Percentiles rank a stretch among this genome's conserved stretches.
phyloP scores from a whole-genome alignment of 2,329 filamentous ascomycete species.

The Arthrinium puccinioides region DNA sequence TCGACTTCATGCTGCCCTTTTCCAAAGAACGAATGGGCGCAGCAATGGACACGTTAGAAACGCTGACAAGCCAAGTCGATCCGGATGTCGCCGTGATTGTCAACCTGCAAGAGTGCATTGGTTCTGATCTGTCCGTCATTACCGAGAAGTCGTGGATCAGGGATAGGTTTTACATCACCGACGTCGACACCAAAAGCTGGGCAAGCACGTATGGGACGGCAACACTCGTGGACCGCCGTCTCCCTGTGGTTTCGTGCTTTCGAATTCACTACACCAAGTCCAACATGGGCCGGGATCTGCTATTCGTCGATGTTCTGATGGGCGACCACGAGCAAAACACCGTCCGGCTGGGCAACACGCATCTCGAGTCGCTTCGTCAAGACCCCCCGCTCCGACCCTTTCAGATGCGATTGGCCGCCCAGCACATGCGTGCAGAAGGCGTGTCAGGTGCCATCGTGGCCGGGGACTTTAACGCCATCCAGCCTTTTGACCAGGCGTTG shows the following conservation, averaged over 20 bases:
- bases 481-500: constrained; percentile 39
- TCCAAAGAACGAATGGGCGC: constrained; percentile 16
- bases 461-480: constrained; percentile 50
- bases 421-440: constrained; percentile 13
- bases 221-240: constrained; percentile 37
- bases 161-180: constrained; percentile 37
- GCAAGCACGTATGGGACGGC: constrained; percentile 39
- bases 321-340: constrained; percentile 1
- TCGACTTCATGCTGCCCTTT: constrained; percentile 24
- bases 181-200: constrained; percentile 32
- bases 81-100: constrained; percentile 28
- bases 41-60: constrained; percentile 16
- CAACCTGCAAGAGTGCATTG: constrained; percentile 43
- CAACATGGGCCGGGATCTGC: constrained; percentile 39
- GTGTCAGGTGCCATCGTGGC: constrained; percentile 35
- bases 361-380: constrained; percentile 19
- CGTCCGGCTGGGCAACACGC: constrained; percentile 18
- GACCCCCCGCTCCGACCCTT: constrained; percentile 15
- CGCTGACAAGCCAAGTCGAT: constrained; percentile 4
- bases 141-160: constrained; percentile 35
- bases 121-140: constrained; percentile 35
- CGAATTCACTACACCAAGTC: constrained; percentile 39
- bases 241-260: constrained; percentile 32
- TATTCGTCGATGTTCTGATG: constrained; percentile 41
- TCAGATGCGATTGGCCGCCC: constrained; percentile 12